These are phyloP conservation scores for Dryadomyces quercus-mongolicae DNA, from an alignment of 2,329 filamentous ascomycete genomes.

Conservation along the genomic window DNA sequence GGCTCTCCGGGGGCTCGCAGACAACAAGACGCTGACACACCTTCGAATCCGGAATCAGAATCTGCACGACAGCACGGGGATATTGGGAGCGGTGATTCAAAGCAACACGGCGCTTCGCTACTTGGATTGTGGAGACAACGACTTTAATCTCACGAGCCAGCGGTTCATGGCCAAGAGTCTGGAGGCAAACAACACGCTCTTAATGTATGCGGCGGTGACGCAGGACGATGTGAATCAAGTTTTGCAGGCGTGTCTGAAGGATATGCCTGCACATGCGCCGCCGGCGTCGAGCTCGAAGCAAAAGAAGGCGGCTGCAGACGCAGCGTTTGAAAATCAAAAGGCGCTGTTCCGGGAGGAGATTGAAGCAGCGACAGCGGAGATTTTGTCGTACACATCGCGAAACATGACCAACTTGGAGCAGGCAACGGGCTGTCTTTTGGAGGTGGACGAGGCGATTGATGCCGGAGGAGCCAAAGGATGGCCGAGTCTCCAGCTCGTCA, in stretches of 20 bases:
- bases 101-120: slow-evolving; percentile 36
- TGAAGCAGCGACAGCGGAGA: slow-evolving; percentile 11
- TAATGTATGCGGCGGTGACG: slow-evolving; percentile 25
- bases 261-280: slow-evolving; percentile 5
- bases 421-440: slow-evolving; percentile 14
- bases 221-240: slow-evolving; percentile 17
- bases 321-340: slow-evolving; percentile 13
- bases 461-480: slow-evolving; percentile 14
- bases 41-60: slow-evolving; percentile 44
- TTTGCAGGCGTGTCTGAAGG: slow-evolving; percentile 12
- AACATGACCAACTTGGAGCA: slow-evolving; percentile 16
- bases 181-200: slow-evolving; percentile 28
- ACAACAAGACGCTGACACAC: slow-evolving; percentile 26
- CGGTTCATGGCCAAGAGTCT: slow-evolving; percentile 33
- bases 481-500: slow-evolving; percentile 15
- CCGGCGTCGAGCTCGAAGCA: slow-evolving; percentile 4
- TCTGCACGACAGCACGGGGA: slow-evolving; percentile 39
- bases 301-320: slow-evolving; percentile 9
- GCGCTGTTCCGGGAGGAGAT: slow-evolving; percentile 10
- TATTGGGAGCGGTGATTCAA: slow-evolving; percentile 37
- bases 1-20: slow-evolving; percentile 23
- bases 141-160: slow-evolving; percentile 39
- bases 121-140: slow-evolving; percentile 42
- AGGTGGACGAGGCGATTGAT: slow-evolving; percentile 15
- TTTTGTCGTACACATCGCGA: slow-evolving; percentile 14